Conservation (phyloP, 1,284 basidiomycete species). For the Bothia castanella region DNA sequence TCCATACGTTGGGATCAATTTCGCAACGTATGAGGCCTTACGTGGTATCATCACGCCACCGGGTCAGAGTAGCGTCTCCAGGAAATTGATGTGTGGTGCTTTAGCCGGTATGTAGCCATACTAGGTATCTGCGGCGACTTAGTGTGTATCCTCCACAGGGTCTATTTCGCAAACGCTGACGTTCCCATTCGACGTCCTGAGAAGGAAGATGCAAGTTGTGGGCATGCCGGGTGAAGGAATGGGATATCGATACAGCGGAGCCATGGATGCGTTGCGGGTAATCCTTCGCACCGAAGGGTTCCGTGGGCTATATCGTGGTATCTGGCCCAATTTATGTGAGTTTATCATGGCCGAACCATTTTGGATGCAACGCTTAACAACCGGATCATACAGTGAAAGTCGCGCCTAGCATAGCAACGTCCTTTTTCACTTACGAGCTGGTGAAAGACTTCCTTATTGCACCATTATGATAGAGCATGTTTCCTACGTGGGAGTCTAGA, state of each 20-base stretch:
- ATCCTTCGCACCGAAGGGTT: conserved; percentile 76
- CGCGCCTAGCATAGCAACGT: conserved; percentile 87
- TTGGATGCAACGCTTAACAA: conserved; percentile 7
- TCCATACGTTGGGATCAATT: conserved; percentile 88
- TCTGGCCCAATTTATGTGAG: conserved; percentile 90
- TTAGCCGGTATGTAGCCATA: conserved; percentile 53
- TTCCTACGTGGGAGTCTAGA: background rate
- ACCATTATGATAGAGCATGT: conserved; percentile 7
- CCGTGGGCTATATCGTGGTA: conserved; percentile 75
- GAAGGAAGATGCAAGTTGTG: conserved; percentile 93
- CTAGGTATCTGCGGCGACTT: conserved; percentile 7
- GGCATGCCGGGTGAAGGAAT: conserved; percentile 70
- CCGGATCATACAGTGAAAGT: conserved; percentile 67
- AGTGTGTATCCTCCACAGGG: conserved; percentile 39
- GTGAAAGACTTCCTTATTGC: conserved; percentile 40
- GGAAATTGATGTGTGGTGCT: conserved; percentile 74
- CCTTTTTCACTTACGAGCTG: conserved; percentile 76
- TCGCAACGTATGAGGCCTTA: conserved; percentile 74
- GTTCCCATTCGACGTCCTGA: conserved; percentile 92
- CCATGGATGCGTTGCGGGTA: conserved; percentile 67
- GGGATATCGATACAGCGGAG: conserved; percentile 71
- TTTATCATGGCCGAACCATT: conserved; percentile 25
- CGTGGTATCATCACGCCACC: conserved; percentile 73
- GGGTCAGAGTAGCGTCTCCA: conserved; percentile 56
- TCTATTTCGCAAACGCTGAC: conserved; percentile 91